Evolutionary conservation across 768 basidiomycete species (phyloP).

Genomic region (Saitozyma sp.): DNA sequence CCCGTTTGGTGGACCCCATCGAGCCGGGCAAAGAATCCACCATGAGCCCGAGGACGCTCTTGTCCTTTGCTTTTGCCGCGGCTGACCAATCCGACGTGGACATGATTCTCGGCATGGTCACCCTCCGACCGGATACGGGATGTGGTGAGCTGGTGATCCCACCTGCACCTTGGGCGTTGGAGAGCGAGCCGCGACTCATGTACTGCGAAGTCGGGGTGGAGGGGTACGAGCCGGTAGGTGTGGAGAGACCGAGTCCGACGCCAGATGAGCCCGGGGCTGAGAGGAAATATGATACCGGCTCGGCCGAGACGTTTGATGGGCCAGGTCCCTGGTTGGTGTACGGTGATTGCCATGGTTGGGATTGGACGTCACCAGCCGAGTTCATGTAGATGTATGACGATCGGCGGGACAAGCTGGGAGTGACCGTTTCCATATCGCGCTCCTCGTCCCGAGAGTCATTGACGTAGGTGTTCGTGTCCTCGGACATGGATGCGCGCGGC

Average conservation of each 20-base stretch:
- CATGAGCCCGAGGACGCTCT: slow-evolving; percentile 30
- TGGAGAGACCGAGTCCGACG: slow-evolving; percentile 6
- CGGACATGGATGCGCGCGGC: slow-evolving; percentile 20
- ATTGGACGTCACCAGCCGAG: slow-evolving; percentile 11
- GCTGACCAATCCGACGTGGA: slow-evolving; percentile 36
- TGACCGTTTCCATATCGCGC: slow-evolving; percentile 17
- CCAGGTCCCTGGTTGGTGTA: slow-evolving; percentile 5
- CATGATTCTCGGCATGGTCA: slow-evolving; percentile 36
- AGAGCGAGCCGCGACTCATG: neutral
- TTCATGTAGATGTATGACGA: slow-evolving; percentile 39
- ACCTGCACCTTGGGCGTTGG: neutral
- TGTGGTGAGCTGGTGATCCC: neutral
- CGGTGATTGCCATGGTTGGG: slow-evolving; percentile 5
- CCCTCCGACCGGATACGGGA: slow-evolving; percentile 8
- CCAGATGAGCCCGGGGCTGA: neutral
- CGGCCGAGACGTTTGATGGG: slow-evolving; percentile 6
- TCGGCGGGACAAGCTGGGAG: slow-evolving; percentile 32
- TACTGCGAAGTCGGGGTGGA: slow-evolving; percentile 3
- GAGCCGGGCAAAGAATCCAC: slow-evolving; percentile 7
- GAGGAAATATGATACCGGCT: slow-evolving; percentile 27
- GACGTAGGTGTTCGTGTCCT: neutral
- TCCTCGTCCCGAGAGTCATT: slow-evolving; percentile 14
- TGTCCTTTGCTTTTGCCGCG: slow-evolving; percentile 46
- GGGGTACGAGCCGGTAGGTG: slow-evolving; percentile 1
- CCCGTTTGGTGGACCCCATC: neutral